Base-by-base conservation (phyloP, 257 asterid genomes). In the Datura wrightii region DNA sequence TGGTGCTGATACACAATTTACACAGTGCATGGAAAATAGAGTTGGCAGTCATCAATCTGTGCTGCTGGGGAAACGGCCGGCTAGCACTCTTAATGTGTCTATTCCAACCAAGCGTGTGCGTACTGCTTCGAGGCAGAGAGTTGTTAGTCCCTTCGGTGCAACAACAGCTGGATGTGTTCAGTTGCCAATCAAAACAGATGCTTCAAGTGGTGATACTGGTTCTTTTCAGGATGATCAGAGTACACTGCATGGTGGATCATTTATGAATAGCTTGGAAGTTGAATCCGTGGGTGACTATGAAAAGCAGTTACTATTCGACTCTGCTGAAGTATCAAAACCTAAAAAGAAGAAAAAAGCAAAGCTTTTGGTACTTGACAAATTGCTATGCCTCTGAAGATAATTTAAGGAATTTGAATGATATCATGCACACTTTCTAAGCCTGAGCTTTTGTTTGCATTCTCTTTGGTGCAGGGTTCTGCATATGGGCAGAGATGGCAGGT, bases 191-290 rank as follows among this genome's bases (percentile, higher is more conserved):
- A 97, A 92, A 90, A 83, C 93, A 60, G 98, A 94, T 92, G 97
- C 94, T 91, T 95, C 99, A 86, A 95, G 99, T 87, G 96, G 97
- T 84, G 99, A 97, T 89, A 94, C 95, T 70, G 91, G 90, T 91
- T 95, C 99, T 58, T 93, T 90, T 88, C 99, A 93, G 91, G 99
- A 97, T 88, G 99, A 94, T 87, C 98, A 90, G 85, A 92, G 93
- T 88, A 92, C 94, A 78, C 86, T 89, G 84, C 96, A 86, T 84
- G 98, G 93, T 87, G 97, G 94, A 85, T 90, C 90, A 67, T 86
- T 80, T 85, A 83, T 87, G 58, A 93, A 90, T 87, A 89, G 84
- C 76, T 63, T 92, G 90, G 99, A 97, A 86, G 97, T 90, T 79
- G 99, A 95, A 60, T 97, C 98, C 5, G 86, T 85, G 85, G 93